Base-by-base conservation (phyloP, 768 basidiomycete species). In the Pisolithus tinctorius region DNA sequence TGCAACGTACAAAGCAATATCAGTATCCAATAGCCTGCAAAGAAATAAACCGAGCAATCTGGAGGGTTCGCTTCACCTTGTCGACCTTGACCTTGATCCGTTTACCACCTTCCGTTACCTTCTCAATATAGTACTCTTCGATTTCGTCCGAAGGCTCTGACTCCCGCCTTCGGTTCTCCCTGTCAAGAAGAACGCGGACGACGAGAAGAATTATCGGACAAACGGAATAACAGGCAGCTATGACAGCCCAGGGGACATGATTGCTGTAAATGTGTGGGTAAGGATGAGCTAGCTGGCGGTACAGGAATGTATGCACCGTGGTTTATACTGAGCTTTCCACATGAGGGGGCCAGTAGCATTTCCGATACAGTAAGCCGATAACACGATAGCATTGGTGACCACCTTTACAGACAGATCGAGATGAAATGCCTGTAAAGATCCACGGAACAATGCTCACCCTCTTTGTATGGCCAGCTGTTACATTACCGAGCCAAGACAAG, bases 281-380 rank as follows among this genome's bases (percentile, higher is more conserved):
- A 11, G 20, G 14, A 11, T 17, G 26, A 51, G 9, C 37, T 41
- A 34, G 5, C 31, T 10, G 11, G 11, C 4, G 2, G 14, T 20
- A 4, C 23, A 11, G 6, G 13, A 27, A 30, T 27, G 29, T 55
- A 42, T 4, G 17, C 47, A 83, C 83, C 84, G 75, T 5, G 85
- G 86, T 53, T 75, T 77, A 60, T 84, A 88, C 62, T 78, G 70
- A 0, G 70, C 70, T 60, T 82, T 78, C 86, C 86, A 89, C 83
- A 89, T 86, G 59, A 86, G 84, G 0, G 86, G 86, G n/a, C 80
- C 81, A 0, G 77, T 78, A 2, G 84, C 70, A 51, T 89, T 88
- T 8, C 80, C 79, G 20, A 82, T 54, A 56, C 81, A 81, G 60
- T 88, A 90, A 1, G 84, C 83, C 40, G 76, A 77, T 10, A 90